Evolutionary conservation across 495 filamentous ascomycete genomes (phyloP), one percentile per base, ranked within the genome.

Genomic region (Xylaria sp.): DNA sequence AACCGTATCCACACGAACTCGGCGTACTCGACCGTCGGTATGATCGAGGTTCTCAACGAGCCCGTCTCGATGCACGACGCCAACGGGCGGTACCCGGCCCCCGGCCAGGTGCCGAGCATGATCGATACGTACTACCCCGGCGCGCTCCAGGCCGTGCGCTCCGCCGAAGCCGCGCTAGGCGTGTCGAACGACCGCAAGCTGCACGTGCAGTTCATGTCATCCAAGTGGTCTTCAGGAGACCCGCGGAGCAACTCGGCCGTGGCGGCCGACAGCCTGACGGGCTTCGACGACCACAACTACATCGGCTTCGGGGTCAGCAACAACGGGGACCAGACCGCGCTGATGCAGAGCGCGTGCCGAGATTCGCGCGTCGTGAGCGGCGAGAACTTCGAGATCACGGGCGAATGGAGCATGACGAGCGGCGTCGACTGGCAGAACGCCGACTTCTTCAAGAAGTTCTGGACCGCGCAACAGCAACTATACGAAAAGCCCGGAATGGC

Each of bases 1-100:
- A 82, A 81, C 43, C 80, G 78, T 46, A 85, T 88, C 71, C 88
- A 89, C 72, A 84, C 84, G 55, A 74, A 72, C 44, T 29, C 72
- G n/a, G 82, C 84, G n/a, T 88, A 86, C 74, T 72, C 78, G 43
- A 87, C 82, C 17, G 87, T 89, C 26, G 88, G 89, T n/a, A 89
- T 88, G 80, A 72, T 90, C 40, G 83, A 88, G 70, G 76, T 89
- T 21, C 78, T 90, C 58, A 90, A 90, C 78, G 88, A 90, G 79
- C 89, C 89, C 9, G 71, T 83, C 15, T 75, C 74, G 2, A 29
- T 21, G 35, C 74, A 76, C 43, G 74, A 76, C 31, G 61, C 15
- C 52, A 14, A 24, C 33, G 57, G 46, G 53, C 73, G 73, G 14
- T 75, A 72, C 48, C 73, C 73, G 4, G 73, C 73, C 26, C 69